A percentile compares a stretch with the other conserved stretches of the same genome.
phyloP scores from a whole-genome alignment of 169 alveolate species.

The Eimeria necatrix region DNA sequence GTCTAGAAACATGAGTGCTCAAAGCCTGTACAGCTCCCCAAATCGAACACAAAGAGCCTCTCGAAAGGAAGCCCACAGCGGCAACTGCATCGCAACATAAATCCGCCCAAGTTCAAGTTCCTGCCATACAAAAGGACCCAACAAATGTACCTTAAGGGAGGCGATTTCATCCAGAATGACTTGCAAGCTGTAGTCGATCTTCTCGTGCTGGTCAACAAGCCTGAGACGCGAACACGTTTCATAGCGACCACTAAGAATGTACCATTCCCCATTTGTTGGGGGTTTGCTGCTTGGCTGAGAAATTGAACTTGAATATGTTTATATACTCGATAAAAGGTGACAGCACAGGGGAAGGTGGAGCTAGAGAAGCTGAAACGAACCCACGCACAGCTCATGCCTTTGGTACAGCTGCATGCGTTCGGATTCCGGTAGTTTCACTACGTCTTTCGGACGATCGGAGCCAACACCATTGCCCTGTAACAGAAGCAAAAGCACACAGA shows the following conservation, averaged over 20 bases:
- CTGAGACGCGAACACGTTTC: neutral
- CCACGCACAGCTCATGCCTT: conserved; percentile 23
- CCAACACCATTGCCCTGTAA: neutral
- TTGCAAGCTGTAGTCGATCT: conserved; percentile 9
- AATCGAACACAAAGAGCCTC: too few species aligned
- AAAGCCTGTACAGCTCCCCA: too few species aligned
- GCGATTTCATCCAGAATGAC: conserved; percentile 3
- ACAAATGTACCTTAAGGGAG: neutral
- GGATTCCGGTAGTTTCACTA: neutral
- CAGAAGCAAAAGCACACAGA: neutral
- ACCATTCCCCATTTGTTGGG: too few species aligned
- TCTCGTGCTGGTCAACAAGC: conserved; percentile 6
- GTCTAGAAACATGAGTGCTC: too few species aligned
- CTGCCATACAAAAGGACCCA: too few species aligned
- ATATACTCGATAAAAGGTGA: neutral
- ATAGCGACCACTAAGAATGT: too few species aligned
- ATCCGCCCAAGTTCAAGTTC: too few species aligned
- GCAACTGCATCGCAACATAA: too few species aligned
- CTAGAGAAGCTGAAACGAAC: neutral
- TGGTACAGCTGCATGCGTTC: neutral
- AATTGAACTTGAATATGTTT: too few species aligned
- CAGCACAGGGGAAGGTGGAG: neutral
- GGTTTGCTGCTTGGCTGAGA: too few species aligned
- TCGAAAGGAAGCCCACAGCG: too few species aligned
- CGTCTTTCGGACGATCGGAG: neutral